Evolutionary conservation across 2,329 filamentous ascomycete species (phyloP).

Genomic region (Penicillium sp.): DNA sequence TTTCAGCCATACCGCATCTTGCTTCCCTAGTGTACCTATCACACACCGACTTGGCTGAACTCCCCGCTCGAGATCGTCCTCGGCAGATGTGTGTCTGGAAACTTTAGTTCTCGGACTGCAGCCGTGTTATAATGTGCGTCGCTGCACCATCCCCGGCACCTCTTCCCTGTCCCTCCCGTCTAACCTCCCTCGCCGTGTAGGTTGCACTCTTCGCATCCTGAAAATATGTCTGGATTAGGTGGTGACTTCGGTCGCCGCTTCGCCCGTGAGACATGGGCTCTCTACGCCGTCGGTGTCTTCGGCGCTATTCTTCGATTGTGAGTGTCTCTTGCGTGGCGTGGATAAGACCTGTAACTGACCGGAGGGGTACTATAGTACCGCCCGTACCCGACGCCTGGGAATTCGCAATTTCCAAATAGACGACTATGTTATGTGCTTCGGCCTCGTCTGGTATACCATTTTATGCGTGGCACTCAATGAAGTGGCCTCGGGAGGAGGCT

Average conservation of each 20-base stretch:
- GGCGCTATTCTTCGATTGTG: slow-evolving; percentile 40
- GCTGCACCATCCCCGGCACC: slow-evolving; percentile 3
- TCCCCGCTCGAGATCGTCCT: slow-evolving; percentile 8
- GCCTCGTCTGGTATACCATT: slow-evolving; percentile 56
- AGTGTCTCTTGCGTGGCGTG: slow-evolving; percentile 26
- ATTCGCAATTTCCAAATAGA: slow-evolving; percentile 54
- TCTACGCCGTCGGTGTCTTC: slow-evolving; percentile 41
- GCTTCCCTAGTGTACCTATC: slow-evolving; percentile 9
- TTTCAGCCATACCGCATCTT: slow-evolving; percentile 5
- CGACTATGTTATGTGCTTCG: slow-evolving; percentile 57
- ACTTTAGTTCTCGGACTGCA: slow-evolving; percentile 5
- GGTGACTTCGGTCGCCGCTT: slow-evolving; percentile 30
- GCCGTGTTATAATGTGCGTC: slow-evolving; percentile 18
- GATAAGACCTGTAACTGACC: neutral
- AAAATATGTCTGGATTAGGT: slow-evolving; percentile 30
- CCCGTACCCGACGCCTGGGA: slow-evolving; percentile 44
- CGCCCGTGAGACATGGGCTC: slow-evolving; percentile 40
- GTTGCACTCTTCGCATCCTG: slow-evolving; percentile 18
- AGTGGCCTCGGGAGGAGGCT: slow-evolving; percentile 55
- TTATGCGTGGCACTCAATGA: slow-evolving; percentile 56
- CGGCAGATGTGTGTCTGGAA: slow-evolving; percentile 16
- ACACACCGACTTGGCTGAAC: slow-evolving; percentile 10
- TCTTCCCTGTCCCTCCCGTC: slow-evolving; percentile 1
- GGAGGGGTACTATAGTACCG: slow-evolving; percentile 26
- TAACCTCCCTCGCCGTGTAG: slow-evolving; percentile 7